A percentile compares a stretch with the other conserved stretches of the same genome.
These are phyloP conservation scores for Medicago arabica DNA, from an alignment of 306 rosid genomes.

Conservation along the genomic window DNA sequence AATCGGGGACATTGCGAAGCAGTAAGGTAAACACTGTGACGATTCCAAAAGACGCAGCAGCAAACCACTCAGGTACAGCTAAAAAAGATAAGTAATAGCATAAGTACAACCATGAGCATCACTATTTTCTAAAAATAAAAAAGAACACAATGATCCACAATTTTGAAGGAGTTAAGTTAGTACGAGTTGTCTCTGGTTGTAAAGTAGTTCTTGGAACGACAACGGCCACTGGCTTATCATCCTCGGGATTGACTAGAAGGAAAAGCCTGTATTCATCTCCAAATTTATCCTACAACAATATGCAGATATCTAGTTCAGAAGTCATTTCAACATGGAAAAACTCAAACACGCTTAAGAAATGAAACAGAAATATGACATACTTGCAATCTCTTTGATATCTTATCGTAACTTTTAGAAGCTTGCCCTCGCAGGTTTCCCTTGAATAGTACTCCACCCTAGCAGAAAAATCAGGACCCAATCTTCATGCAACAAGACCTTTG, in stretches of 20 bases:
- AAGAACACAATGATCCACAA: background rate
- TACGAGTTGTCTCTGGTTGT: constrained; percentile 93
- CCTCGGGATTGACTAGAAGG: constrained; percentile 94
- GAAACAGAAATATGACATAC: constrained; percentile 47
- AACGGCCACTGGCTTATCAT: constrained; percentile 94
- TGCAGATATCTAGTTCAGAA: constrained; percentile 18
- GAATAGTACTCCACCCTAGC: constrained; percentile 90
- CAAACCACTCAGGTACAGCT: constrained; percentile 98
- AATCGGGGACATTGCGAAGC: constrained; percentile 89
- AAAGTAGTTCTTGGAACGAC: constrained; percentile 88
- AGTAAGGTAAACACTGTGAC: constrained; percentile 86
- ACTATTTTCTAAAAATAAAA: background rate
- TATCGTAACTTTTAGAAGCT: constrained; percentile 88
- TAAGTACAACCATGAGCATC: constrained; percentile 30
- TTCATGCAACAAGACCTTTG: constrained; percentile 41
- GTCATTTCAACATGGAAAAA: constrained; percentile 39
- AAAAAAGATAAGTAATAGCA: constrained; percentile 42
- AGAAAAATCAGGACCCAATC: constrained; percentile 37
- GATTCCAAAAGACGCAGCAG: constrained; percentile 92
- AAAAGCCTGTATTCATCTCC: constrained; percentile 87
- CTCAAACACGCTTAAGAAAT: constrained; percentile 4
- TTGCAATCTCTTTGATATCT: constrained; percentile 82
- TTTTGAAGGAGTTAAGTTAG: constrained; percentile 40
- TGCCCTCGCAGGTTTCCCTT: constrained; percentile 95
- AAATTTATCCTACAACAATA: constrained; percentile 69